phyloP scores from a whole-genome alignment of 306 rosid genomes.

The Canavalia gladiata region DNA sequence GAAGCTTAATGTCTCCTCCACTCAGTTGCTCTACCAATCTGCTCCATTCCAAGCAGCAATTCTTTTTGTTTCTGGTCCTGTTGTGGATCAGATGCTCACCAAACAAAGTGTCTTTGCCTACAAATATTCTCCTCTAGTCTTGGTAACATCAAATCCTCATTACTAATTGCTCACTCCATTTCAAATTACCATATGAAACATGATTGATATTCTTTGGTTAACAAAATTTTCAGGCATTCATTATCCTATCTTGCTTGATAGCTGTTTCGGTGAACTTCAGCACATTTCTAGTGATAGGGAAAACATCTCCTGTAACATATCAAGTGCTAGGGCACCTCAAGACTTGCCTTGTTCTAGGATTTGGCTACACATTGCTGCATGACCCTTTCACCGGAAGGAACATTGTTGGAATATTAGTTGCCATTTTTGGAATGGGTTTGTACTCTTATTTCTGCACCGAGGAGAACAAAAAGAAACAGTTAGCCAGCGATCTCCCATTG shows the following conservation, averaged over 20 bases:
- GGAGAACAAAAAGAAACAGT: constrained; percentile 84
- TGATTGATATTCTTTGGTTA: neutral
- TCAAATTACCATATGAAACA: constrained; percentile 9
- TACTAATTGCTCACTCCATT: neutral
- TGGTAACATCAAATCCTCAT: constrained; percentile 61
- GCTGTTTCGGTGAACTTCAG: constrained; percentile 97
- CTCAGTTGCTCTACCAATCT: constrained; percentile 93
- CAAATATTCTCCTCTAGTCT: constrained; percentile 81
- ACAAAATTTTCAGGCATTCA: constrained; percentile 69
- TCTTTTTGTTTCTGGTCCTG: constrained; percentile 92
- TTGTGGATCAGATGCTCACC: constrained; percentile 87
- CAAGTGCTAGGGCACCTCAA: constrained; percentile 98
- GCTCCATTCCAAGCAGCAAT: constrained; percentile 98
- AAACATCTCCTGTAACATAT: constrained; percentile 97
- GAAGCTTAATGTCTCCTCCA: constrained; percentile 92
- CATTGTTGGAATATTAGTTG: constrained; percentile 82
- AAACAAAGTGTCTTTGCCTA: constrained; percentile 80
- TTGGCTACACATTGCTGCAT: constrained; percentile 95
- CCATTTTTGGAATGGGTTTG: constrained; percentile 89
- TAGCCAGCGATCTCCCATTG: constrained; percentile 59
- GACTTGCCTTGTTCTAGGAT: constrained; percentile 92
- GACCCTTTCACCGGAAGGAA: constrained; percentile 95
- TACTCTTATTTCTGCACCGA: constrained; percentile 91
- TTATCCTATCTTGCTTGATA: constrained; percentile 86
- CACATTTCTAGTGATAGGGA: constrained; percentile 93